Conservation (phyloP, 139 green algal genomes). For the Asterochloris sp. region DNA sequence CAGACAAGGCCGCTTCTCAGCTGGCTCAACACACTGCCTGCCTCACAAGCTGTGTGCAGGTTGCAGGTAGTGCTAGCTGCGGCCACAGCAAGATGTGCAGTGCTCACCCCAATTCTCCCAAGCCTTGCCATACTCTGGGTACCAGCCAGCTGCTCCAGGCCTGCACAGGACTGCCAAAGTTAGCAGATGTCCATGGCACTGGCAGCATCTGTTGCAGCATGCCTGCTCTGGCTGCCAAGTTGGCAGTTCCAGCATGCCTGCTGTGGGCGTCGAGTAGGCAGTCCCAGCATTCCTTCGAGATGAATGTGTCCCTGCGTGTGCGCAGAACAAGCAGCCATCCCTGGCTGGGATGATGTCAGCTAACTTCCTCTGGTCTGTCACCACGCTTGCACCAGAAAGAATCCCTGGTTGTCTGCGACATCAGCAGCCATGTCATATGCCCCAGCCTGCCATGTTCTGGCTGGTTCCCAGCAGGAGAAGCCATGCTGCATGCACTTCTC, state of each 20-base stretch:
- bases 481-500: not conserved
- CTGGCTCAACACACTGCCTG: too few species aligned
- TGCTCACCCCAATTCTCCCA: constrained; percentile 28
- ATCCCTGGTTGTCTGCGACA: not conserved
- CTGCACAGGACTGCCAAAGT: not conserved
- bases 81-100: constrained; percentile 1
- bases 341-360: not conserved
- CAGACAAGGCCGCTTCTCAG: too few species aligned
- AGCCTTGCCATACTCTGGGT: constrained; percentile 50
- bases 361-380: too few species aligned
- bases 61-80: too few species aligned
- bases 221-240: not conserved
- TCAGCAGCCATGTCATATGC: not conserved
- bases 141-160: constrained; percentile 36
- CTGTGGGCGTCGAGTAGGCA: not conserved
- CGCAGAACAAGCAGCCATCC: not conserved
- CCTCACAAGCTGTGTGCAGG: too few species aligned
- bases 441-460: not conserved
- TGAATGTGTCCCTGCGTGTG: not conserved
- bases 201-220: not conserved
- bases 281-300: not conserved
- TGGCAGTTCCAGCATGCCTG: not conserved
- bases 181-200: not conserved
- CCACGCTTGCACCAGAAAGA: too few species aligned
- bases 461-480: not conserved